These are phyloP conservation scores for Stemphylium vesicarium DNA, from an alignment of 2,329 filamentous ascomycete species.

Conservation along the genomic window DNA sequence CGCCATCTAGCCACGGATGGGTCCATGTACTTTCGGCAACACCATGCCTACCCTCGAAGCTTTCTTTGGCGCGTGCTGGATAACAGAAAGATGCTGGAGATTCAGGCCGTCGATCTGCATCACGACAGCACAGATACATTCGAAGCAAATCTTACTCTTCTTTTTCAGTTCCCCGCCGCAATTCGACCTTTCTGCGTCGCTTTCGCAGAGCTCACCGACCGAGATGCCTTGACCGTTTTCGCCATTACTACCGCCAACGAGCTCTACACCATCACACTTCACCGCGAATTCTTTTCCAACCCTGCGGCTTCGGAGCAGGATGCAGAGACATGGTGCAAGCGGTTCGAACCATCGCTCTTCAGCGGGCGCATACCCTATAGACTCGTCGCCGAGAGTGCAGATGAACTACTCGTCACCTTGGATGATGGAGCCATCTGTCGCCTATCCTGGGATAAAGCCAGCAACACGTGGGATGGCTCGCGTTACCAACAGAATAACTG, in stretches of 20 bases:
- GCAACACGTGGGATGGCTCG: constrained; percentile 68
- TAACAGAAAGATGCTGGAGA: constrained; percentile 77
- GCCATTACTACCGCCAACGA: constrained; percentile 79
- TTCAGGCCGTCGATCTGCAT: constrained; percentile 81
- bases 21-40: constrained; percentile 82
- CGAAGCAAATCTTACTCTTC: constrained; percentile 77
- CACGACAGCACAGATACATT: constrained; percentile 66
- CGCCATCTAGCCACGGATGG: constrained; percentile 75
- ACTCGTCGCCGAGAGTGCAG: constrained; percentile 73
- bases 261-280: constrained; percentile 82
- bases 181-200: constrained; percentile 81
- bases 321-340: constrained; percentile 77
- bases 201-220: constrained; percentile 78
- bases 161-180: constrained; percentile 75
- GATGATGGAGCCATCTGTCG: constrained; percentile 78
- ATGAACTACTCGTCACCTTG: constrained; percentile 80
- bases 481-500: constrained; percentile 77
- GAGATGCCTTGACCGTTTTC: constrained; percentile 79
- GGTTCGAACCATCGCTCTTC: constrained; percentile 74
- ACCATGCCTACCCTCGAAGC: constrained; percentile 76
- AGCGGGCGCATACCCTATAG: constrained; percentile 81
- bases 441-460: constrained; percentile 54
- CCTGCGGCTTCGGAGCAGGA: constrained; percentile 73
- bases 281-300: constrained; percentile 80
- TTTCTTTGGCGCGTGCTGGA: constrained; percentile 93